A percentile compares a stretch with the other conserved stretches of the same genome.
These are phyloP conservation scores for Lagenidium sp. DNA, from an alignment of 352 stramenopile genomes.

Conservation along the genomic window DNA sequence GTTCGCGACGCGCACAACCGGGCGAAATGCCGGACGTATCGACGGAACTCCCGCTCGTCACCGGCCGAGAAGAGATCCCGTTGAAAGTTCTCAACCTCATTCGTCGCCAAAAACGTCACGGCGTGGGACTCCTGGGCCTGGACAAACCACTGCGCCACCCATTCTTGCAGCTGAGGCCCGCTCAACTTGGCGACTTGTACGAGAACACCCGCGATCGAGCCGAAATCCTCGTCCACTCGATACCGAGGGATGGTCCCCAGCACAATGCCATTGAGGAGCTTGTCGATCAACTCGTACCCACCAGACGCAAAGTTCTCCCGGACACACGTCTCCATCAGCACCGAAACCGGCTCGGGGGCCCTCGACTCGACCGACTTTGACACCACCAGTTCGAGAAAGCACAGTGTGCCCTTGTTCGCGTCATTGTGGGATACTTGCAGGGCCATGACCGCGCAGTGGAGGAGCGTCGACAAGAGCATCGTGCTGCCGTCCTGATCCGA, in stretches of 20 bases:
- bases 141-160: conserved; percentile 55
- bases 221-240: conserved; percentile 73
- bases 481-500: conserved; percentile 2
- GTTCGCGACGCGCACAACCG: conserved; percentile 75
- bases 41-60: conserved; percentile 67
- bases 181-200: conserved; percentile 64
- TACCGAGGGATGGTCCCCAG: conserved; percentile 43
- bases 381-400: conserved; percentile 81
- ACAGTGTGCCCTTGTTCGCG: conserved; percentile 90
- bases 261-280: conserved; percentile 53
- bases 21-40: conserved; percentile 67
- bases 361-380: conserved; percentile 13
- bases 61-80: conserved; percentile 46
- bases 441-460: conserved; percentile 81
- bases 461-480: conserved; percentile 64
- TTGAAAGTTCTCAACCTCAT: conserved; percentile 60
- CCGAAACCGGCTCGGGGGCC: conserved; percentile 7
- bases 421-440: conserved; percentile 91
- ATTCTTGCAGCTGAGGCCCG: conserved; percentile 42
- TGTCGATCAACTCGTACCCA: conserved; percentile 34
- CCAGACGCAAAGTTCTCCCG: conserved; percentile 13
- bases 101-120: conserved; percentile 43
- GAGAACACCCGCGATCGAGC: conserved; percentile 63
- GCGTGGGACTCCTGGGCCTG: conserved; percentile 28
- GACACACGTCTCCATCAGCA: conserved; percentile 13